Evolutionary conservation across 306 rosid species (phyloP), one percentile per base, ranked within the genome.

Genomic region (Citrullus colocynthis): DNA sequence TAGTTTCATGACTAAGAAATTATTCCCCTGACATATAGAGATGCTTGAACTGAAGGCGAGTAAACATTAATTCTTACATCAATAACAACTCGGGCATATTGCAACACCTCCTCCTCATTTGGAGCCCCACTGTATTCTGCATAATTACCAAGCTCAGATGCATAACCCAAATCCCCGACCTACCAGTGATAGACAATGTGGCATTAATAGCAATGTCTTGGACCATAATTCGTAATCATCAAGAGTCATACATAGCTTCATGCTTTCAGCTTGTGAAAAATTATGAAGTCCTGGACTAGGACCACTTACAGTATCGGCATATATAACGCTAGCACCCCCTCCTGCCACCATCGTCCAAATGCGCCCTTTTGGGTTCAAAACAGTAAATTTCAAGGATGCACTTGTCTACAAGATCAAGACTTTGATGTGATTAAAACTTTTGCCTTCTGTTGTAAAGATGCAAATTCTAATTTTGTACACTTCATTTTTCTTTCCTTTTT

Each of bases 111-210:
- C 49, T 90, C 97, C 85, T 93, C 96, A 42, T 93, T 93, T 76
- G 97, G 97, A 81, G 97, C 96, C 80, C 97, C 97, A 84, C 97
- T 93, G 66, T 93, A 90, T 82, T 93, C 97, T 11, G 97, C 97
- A 85, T 93, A 93, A 84, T 93, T 93, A n/a, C 97, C 97, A 77
- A 93, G 96, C 87, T 93, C 97, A 39, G 91, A 88, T 30, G 97
- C 93, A 86, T 89, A 93, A 59, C 97, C 97, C 88, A 93, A 83
- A 88, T 92, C 96, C 80, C 97, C 97, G 65, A 92, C 97, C 96
- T 92, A 44, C 75, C 55, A 66, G 30, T 36, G 45, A 64, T 14
- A 69, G 30, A 28, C 67, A n/a, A 42, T 13, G 37, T 9, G 24
- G 34, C 34, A 60, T 37, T 12, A 36, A 49, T 55, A 49, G 28